Percentiles rank a stretch among this genome's conserved stretches.
phyloP scores from a whole-genome alignment of 1,284 basidiomycete species.

The Fomitopsis palustris region DNA sequence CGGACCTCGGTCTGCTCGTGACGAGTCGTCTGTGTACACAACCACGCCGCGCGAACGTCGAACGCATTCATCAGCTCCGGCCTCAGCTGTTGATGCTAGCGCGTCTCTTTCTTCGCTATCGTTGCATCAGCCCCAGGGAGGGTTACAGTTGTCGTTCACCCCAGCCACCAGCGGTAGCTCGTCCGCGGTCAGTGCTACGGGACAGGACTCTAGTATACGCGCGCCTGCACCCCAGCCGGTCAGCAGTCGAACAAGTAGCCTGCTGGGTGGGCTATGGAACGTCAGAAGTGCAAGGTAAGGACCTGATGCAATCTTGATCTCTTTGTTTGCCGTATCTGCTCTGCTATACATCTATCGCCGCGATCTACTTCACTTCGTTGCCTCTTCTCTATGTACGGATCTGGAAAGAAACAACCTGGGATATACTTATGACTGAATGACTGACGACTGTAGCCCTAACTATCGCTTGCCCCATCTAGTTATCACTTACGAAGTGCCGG shows the following conservation, averaged over 20 bases:
- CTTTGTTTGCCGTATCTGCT: not conserved
- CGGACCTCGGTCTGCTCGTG: not conserved
- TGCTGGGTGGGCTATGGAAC: slow-evolving; percentile 14
- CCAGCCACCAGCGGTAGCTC: slow-evolving; percentile 12
- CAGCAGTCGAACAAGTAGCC: slow-evolving; percentile 14
- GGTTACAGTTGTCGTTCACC: slow-evolving; percentile 15
- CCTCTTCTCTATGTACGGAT: not conserved
- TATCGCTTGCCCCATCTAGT: not conserved
- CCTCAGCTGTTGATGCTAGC: slow-evolving; percentile 1
- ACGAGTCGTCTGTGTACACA: not conserved
- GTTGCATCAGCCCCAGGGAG: not conserved
- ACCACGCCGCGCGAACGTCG: not conserved
- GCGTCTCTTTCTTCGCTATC: not conserved
- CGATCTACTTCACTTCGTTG: not conserved
- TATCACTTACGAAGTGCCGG: not conserved
- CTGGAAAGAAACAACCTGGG: not conserved
- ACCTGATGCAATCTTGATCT: not conserved
- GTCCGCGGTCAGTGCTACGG: slow-evolving; percentile 16
- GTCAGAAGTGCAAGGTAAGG: slow-evolving; percentile 9
- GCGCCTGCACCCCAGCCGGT: slow-evolving; percentile 22
- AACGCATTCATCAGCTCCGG: not conserved
- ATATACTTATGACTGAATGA: not conserved
- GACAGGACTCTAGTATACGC: slow-evolving; percentile 20
- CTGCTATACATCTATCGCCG: not conserved
- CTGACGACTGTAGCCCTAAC: not conserved